These are phyloP conservation scores for Penicillium cataractarum DNA, from an alignment of 495 filamentous ascomycete species.

Conservation along the genomic window DNA sequence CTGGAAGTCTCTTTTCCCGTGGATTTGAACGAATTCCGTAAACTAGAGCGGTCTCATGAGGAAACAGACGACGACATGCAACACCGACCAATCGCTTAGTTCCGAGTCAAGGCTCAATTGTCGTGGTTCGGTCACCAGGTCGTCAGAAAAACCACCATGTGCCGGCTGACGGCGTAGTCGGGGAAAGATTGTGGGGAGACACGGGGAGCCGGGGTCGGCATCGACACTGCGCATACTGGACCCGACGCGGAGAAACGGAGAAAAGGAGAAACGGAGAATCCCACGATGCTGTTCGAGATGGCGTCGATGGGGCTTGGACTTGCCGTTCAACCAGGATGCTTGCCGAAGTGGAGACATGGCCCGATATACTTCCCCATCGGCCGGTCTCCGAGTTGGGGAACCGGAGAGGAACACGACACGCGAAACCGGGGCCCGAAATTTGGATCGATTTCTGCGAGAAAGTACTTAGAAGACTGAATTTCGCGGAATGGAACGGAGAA, in stretches of 20 bases:
- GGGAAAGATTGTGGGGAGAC: not conserved
- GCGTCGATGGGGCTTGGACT: not conserved
- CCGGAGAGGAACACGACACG: not conserved
- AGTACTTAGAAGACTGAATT: not conserved
- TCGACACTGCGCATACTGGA: not conserved
- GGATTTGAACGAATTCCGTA: no score
- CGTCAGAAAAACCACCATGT: not conserved
- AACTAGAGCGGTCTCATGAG: no score
- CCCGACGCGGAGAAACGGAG: not conserved
- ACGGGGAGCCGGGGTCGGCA: not conserved
- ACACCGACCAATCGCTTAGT: no score
- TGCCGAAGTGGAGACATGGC: not conserved
- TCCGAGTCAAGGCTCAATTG: no score
- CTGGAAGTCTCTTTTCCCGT: no score
- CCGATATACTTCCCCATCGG: not conserved
- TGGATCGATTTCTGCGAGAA: not conserved
- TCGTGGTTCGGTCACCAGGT: no score
- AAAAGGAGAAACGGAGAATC: slow-evolving; percentile 4
- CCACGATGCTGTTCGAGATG: not conserved
- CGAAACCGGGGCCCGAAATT: not conserved
- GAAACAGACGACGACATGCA: no score
- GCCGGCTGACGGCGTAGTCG: not conserved
- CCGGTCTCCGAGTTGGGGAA: not conserved
- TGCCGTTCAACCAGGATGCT: not conserved
- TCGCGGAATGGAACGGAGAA: not conserved